Base-by-base conservation (phyloP, 306 rosid genomes). In the Alnus glutinosa region DNA sequence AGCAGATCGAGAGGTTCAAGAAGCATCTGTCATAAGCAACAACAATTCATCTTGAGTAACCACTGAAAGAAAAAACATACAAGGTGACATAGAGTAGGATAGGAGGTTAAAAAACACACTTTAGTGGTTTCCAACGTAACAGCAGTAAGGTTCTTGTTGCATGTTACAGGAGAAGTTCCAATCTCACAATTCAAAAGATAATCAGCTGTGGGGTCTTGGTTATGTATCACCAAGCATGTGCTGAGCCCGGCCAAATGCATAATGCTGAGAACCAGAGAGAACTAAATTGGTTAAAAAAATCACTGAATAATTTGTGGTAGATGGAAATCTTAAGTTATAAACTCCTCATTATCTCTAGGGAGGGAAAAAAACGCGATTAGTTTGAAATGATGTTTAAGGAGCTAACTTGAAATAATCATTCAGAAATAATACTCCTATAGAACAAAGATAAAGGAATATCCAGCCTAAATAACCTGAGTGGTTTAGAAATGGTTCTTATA, bases 81-180 rank as follows among this genome's bases (percentile, higher is more conserved):
- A 49, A 68, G 73, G 28, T 66, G 70, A 62, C 49, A 54, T 51
- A 55, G 50, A 83, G 72, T 28, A 61, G 77, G 67, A 78, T 70
- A 77, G 76, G 46, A 75, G 66, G 76, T 39, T 28, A 73, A 67
- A 14, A 68, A 71, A 87, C 93, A 52, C 84, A 95, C 98, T 89
- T 89, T 87, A 70, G 97, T 91, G 81, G 97, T 95, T 84, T 95
- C 94, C 87, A 95, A 88, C 93, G 98, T 91, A 84, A 95, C 87
- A 75, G 92, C 98, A 3, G 97, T 91, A 78, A 92, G 97, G 86
- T 95, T 92, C 78, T 64, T 75, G 73, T 75, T 55, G 91, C 97
- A 94, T 57, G 14, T 28, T 8, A 88, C 83, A n/a, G 84, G 88
- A 74, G 97, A 85, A 77, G 79, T 85, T 86, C 98, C 97, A 75